Conservation (phyloP, 2,329 filamentous ascomycete species). For the Cadophora sp. region DNA sequence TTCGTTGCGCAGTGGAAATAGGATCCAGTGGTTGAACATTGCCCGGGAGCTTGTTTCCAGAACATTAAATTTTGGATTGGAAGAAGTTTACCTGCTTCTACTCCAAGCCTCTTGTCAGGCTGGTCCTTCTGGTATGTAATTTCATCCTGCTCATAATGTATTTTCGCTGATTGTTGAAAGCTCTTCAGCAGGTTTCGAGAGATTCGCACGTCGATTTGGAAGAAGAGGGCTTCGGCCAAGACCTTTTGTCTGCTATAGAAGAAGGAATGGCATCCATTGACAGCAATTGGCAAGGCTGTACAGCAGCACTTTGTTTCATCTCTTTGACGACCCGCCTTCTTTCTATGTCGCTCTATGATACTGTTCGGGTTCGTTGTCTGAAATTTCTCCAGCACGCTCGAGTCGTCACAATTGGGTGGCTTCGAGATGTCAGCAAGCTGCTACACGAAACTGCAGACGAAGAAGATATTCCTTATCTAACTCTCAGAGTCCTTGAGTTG, state of each 20-base stretch:
- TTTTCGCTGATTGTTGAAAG: not conserved
- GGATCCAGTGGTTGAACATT: conserved; percentile 58
- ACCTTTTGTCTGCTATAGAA: conserved; percentile 46
- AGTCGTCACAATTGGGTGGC: conserved; percentile 49
- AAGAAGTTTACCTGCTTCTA: conserved; percentile 54
- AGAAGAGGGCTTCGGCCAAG: conserved; percentile 44
- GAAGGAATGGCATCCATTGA: conserved; percentile 46
- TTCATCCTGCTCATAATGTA: not conserved
- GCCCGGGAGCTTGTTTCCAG: conserved; percentile 55
- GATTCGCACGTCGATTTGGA: conserved; percentile 47
- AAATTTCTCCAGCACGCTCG: conserved; percentile 45
- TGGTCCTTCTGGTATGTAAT: conserved; percentile 44
- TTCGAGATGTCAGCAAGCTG: conserved; percentile 31
- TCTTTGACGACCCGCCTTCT: conserved; percentile 51
- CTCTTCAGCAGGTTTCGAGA: conserved; percentile 35
- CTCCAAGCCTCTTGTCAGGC: conserved; percentile 57
- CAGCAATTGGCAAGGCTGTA: conserved; percentile 58
- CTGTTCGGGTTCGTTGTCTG: conserved; percentile 41
- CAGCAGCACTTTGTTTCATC: conserved; percentile 49
- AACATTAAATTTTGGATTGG: conserved; percentile 56
- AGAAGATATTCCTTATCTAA: conserved; percentile 43
- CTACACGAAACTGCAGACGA: conserved; percentile 36
- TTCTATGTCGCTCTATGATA: conserved; percentile 44
- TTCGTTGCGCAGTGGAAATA: conserved; percentile 46
- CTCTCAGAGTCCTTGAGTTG: conserved; percentile 47